Evolutionary conservation across 2,329 filamentous ascomycete genomes (phyloP), one percentile per base, ranked within the genome.

Genomic region (Pyrenophora seminiperda): DNA sequence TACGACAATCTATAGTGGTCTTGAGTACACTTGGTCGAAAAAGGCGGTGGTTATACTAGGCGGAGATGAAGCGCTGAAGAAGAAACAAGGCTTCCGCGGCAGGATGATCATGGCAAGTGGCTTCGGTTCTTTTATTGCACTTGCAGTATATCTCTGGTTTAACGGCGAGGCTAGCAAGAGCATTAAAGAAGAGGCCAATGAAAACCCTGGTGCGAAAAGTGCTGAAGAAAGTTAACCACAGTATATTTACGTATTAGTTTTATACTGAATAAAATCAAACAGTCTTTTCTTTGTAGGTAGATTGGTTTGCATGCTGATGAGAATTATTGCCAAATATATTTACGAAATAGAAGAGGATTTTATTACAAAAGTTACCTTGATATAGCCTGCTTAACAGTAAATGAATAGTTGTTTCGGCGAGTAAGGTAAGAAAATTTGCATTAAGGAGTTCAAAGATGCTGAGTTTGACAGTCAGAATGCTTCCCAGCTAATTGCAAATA

Each of bases 1-100:
- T 0, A 99, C 94, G 3, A 99, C 94, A 0, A 75, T 96, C 5
- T 97, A 92, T 90, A 97, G 91, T 56, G 94, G 94, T 6, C 80
- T 92, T 11, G 96, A 92, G 72, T 99, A 99, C 71, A 81, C 96
- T 5, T 95, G 88, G 70, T 90, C 85, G 60, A 96, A 94, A 71
- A 88, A 96, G 63, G 93, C 91, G 0, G 92, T 97, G 24, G 95
- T 88, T 72, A 97, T 97, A 47, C 72, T 97, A 33, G 78, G 78
- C 0, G 66, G 71, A 14, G 70, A 80, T 49, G 77, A 79, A 56
- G 68, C 56, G 52, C 58, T 80, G 48, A 80, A 79, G 62, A 71
- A 65, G 39, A 79, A 75, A 59, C 77, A 80, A 52, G 77, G 78
- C 2, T 69, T 71, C n/a, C 65, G 73, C 39, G 78, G 78, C 2